Percentiles rank a stretch among this genome's conserved stretches.
These are phyloP conservation scores for Lachnellula suecica DNA, from an alignment of 2,329 filamentous ascomycete species.

Conservation along the genomic window DNA sequence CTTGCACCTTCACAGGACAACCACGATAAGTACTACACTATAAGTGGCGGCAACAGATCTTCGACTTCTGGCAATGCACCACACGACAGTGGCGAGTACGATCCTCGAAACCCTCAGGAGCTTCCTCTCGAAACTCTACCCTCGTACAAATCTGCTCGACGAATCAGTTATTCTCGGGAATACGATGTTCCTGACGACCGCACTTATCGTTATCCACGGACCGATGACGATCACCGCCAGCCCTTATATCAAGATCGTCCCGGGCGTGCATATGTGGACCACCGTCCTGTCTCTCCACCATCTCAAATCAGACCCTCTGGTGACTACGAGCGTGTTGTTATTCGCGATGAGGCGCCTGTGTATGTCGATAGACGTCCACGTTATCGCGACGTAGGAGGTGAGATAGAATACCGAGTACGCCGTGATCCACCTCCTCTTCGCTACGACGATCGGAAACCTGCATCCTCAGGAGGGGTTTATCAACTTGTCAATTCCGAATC, in stretches of 20 bases:
- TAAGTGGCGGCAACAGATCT: slow-evolving; percentile 8
- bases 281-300: slow-evolving; percentile 9
- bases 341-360: slow-evolving; percentile 19
- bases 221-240: slow-evolving; percentile 11
- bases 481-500: slow-evolving; percentile 16
- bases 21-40: slow-evolving; percentile 31
- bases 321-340: slow-evolving; percentile 17
- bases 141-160: slow-evolving; percentile 2
- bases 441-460: slow-evolving; percentile 18
- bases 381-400: slow-evolving; percentile 21
- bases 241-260: slow-evolving; percentile 9
- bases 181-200: not conserved
- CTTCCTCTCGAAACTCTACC: slow-evolving; percentile 13
- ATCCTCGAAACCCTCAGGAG: slow-evolving; percentile 24
- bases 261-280: slow-evolving; percentile 15
- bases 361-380: slow-evolving; percentile 17
- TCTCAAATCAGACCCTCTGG: slow-evolving; percentile 9
- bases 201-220: slow-evolving; percentile 7
- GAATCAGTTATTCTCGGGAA: slow-evolving; percentile 4
- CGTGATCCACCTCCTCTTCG: slow-evolving; percentile 15
- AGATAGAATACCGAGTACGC: slow-evolving; percentile 18
- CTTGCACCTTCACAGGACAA: slow-evolving; percentile 32
- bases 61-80: slow-evolving; percentile 10
- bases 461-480: slow-evolving; percentile 9
- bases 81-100: slow-evolving; percentile 25